A percentile compares a stretch with the other conserved stretches of the same genome.
These are phyloP conservation scores for Cladophialophora exuberans DNA, from an alignment of 2,329 filamentous ascomycete genomes.

Conservation along the genomic window DNA sequence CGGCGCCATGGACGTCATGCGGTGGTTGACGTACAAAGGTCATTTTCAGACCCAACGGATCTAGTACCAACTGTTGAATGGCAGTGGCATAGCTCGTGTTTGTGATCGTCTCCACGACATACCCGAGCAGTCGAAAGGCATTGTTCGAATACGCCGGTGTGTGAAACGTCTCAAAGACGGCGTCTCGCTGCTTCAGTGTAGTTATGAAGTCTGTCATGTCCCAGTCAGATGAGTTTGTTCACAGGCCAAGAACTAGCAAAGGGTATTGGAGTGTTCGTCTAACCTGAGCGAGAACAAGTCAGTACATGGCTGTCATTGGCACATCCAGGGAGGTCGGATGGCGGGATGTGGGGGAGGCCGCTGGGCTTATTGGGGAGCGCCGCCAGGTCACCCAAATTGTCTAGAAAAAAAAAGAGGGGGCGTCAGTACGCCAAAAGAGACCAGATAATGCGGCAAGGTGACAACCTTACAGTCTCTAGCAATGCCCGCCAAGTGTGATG, in stretches of 20 bases:
- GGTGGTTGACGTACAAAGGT: conserved; percentile 36
- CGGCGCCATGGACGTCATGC: conserved; percentile 23
- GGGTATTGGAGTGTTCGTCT: neutral
- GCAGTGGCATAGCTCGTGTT: conserved; percentile 45
- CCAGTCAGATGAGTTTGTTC: neutral
- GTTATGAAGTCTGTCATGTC: conserved; percentile 36
- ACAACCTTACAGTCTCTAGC: conserved; percentile 22
- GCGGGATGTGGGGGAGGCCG: conserved; percentile 1
- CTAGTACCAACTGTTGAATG: conserved; percentile 45
- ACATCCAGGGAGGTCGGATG: neutral
- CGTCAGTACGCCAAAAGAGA: neutral
- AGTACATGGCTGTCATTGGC: neutral
- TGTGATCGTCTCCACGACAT: conserved; percentile 50
- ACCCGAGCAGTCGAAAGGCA: conserved; percentile 50
- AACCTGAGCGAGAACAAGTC: conserved; percentile 6
- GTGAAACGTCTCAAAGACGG: conserved; percentile 48
- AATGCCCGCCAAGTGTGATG: conserved; percentile 52
- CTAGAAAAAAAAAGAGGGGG: neutral
- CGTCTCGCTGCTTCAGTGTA: conserved; percentile 38
- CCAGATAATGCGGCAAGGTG: neutral
- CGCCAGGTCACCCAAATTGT: neutral
- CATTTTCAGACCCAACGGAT: conserved; percentile 47
- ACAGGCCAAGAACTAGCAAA: neutral
- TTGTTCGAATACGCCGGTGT: conserved; percentile 56
- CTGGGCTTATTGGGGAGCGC: neutral